phyloP scores from a whole-genome alignment of 345 rosid genomes.

The Boechera stricta region DNA sequence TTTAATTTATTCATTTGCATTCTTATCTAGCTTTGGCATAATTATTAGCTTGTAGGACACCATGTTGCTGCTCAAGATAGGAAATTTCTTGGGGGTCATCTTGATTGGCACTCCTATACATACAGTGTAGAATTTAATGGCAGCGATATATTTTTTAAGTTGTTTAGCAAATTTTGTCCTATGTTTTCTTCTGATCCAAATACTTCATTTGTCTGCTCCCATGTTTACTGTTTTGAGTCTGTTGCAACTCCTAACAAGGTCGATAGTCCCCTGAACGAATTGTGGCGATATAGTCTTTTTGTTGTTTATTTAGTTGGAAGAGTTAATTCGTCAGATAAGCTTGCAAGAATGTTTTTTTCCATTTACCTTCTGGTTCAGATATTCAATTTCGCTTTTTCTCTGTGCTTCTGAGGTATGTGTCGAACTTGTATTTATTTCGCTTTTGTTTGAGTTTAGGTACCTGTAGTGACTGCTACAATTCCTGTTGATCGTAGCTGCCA shows the following conservation, averaged over 20 bases:
- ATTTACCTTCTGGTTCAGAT: constrained; percentile 23
- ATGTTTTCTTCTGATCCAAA: constrained; percentile 9
- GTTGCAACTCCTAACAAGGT: constrained; percentile 19
- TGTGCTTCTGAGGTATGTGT: constrained; percentile 11
- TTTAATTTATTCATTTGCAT: constrained; percentile 19
- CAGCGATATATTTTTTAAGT: not conserved
- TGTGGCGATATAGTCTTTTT: not conserved
- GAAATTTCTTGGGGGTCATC: constrained; percentile 18
- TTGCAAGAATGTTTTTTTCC: constrained; percentile 15
- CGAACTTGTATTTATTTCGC: constrained; percentile 25
- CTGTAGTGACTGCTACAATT: constrained; percentile 87
- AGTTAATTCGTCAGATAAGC: constrained; percentile 15
- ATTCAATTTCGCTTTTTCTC: not conserved
- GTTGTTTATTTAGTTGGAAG: constrained; percentile 11
- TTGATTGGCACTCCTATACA: constrained; percentile 15
- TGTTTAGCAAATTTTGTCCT: constrained; percentile 7
- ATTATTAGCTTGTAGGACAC: constrained; percentile 27
- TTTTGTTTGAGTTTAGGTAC: constrained; percentile 64
- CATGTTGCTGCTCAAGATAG: not conserved
- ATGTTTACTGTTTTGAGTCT: constrained; percentile 15
- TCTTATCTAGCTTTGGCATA: constrained; percentile 28
- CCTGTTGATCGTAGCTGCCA: constrained; percentile 80
- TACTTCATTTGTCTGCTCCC: not conserved
- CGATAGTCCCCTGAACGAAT: not conserved
- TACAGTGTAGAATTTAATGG: not conserved